These are phyloP conservation scores for Mycena rebaudengoi DNA, from an alignment of 768 basidiomycete genomes.

Conservation along the genomic window DNA sequence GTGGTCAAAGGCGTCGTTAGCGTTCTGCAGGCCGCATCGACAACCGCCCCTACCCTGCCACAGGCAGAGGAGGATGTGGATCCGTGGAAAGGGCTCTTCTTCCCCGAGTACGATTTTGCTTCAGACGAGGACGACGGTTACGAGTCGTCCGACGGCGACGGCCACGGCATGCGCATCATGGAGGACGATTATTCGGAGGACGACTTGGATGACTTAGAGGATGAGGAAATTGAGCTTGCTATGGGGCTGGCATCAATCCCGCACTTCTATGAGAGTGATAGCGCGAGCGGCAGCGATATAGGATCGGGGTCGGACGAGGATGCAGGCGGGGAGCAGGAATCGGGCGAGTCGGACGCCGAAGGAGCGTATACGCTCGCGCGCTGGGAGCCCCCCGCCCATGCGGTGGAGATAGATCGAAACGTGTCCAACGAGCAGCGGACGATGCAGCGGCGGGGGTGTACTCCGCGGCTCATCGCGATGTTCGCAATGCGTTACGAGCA, in stretches of 20 bases:
- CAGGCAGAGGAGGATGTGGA: constrained; percentile 53
- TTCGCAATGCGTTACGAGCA: constrained; percentile 67
- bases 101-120: constrained; percentile 49
- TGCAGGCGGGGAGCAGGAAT: constrained; percentile 34
- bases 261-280: constrained; percentile 17
- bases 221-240: constrained; percentile 25
- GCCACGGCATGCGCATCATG: constrained; percentile 39
- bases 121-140: constrained; percentile 43
- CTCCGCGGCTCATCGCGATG: constrained; percentile 62
- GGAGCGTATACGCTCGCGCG: constrained; percentile 50
- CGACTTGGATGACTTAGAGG: constrained; percentile 47
- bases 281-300: constrained; percentile 24
- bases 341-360: constrained; percentile 33
- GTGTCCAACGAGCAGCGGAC: constrained; percentile 31
- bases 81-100: constrained; percentile 79
- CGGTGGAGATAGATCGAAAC: constrained; percentile 38
- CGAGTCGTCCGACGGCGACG: constrained; percentile 44
- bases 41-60: constrained; percentile 35
- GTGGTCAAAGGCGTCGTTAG: constrained; percentile 68
- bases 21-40: constrained; percentile 42
- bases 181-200: constrained; percentile 45
- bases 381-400: constrained; percentile 66
- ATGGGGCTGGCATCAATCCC: constrained; percentile 10
- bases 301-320: constrained; percentile 23
- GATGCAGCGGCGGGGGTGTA: constrained; percentile 68